phyloP scores from a whole-genome alignment of 768 basidiomycete genomes.

The Leccinum olivaceopallidum region DNA sequence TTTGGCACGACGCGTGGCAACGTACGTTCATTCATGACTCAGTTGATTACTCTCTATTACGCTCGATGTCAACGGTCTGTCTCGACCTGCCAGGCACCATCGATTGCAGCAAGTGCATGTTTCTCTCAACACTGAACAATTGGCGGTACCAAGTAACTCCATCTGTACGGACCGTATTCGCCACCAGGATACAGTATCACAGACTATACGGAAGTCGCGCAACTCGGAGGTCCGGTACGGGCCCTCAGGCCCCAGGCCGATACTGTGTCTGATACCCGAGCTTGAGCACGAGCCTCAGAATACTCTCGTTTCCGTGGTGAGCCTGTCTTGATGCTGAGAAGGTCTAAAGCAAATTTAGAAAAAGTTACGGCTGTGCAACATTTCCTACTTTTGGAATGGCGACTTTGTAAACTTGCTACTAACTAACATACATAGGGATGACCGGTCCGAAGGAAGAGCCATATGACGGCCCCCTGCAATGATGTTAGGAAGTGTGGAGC shows the following conservation, averaged over 20 bases:
- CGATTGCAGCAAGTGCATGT: not conserved
- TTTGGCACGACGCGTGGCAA: slow-evolving; percentile 11
- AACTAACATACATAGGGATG: not conserved
- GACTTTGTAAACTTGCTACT: not conserved
- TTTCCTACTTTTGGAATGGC: not conserved
- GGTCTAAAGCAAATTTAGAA: not conserved
- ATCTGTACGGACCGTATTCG: not conserved
- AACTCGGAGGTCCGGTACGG: not conserved
- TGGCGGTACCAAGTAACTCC: no score
- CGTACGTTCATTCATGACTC: no score
- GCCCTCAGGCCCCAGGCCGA: not conserved
- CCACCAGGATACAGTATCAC: no score
- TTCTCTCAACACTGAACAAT: not conserved
- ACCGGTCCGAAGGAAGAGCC: not conserved
- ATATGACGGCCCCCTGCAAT: not conserved
- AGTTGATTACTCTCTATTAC: not conserved
- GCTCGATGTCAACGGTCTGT: not conserved
- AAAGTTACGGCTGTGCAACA: not conserved
- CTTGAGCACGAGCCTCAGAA: not conserved
- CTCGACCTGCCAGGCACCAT: not conserved
- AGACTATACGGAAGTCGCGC: not conserved
- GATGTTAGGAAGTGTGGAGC: not conserved
- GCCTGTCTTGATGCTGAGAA: slow-evolving; percentile 1
- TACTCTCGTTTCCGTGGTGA: not conserved
- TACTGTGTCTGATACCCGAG: not conserved